Base-by-base conservation (phyloP, 2,329 filamentous ascomycete genomes). In the Coniochaeta sp. region DNA sequence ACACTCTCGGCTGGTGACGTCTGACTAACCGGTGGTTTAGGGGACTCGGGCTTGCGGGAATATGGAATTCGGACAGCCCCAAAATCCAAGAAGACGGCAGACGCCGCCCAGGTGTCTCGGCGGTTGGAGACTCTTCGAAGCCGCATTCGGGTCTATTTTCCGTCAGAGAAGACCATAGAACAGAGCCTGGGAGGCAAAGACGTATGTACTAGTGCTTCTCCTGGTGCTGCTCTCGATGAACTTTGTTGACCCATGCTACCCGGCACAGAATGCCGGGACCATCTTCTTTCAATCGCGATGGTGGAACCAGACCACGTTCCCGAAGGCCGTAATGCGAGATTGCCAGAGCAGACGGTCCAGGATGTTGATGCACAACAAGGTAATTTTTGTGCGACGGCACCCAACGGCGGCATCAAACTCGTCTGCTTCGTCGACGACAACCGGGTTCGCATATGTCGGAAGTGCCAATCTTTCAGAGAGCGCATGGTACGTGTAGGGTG, bases 401-500 rank as follows among this genome's bases (percentile, higher is more conserved):
- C 19, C 24, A 55, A 62, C 30, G 58, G 56, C 38, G 9, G 55
- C 44, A 32, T 59, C 38, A 14, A 64, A 69, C 59, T 63, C 66
- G 17, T 52, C 47, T 4, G 47, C 24, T 28, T 30, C 22, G 4
- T 26, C 12, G 47, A 28, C 10, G 38, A 66, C 68, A 58, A 60
- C 63, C 16, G 59, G 86, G 4, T 98, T 91, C 88, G 88, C 83
- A 2, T 98, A 98, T 69, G 76, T 96, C 40, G 95, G 95, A 17
- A 96, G 91, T 67, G 91, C 91, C 8, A 99, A 99, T 74, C 75
- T 96, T 30, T 96, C 92, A 0, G 92, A 97, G 73, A 93, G 90
- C 71, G 95, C 95, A 32, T 99, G 95, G 89, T 91, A 75, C 79
- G 85, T 77, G 6, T 6, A 55, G 28, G 22, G n/a, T 40, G 24